Evolutionary conservation across 129 eudicot species (phyloP), one percentile per base, ranked within the genome.

Genomic region (Deinandra increscens): DNA sequence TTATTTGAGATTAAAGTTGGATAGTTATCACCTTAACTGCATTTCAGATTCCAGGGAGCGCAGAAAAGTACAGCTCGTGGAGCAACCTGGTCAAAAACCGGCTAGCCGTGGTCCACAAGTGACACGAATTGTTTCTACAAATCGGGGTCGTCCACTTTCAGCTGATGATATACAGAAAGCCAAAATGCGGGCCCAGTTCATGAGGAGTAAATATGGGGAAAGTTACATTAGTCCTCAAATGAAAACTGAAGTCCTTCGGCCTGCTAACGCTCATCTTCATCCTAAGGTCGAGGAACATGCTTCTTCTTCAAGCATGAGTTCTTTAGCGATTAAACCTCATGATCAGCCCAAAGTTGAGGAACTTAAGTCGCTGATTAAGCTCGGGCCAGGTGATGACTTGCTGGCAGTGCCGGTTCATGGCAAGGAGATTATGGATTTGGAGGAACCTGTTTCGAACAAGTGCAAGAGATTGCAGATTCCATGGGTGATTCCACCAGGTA

Each of bases 101-200:
- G 72, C 84, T 62, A 80, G 71, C 33, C 89, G 91, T 61, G 78
- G 81, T 50, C 76, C 83, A 44, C 90, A 72, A 81, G 87, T 75
- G 64, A 48, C 86, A 29, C 80, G 85, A 82, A 64, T 88, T 45
- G 66, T 75, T 39, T 43, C 75, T 66, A 69, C 89, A 68, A 74
- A 78, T 64, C 96, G 87, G 74, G 84, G 88, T 41, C 99, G 99
- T 22, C 99, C 99, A 63, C 89, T 94, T 44, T 90, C 99, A 13
- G 96, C 99, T 17, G 99, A 94, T 75, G 99, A 94, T 56, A 90
- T 94, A 65, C 99, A 90, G 49, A 94, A 94, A 69, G 96, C 99
- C 36, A 94, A 89, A 78, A 44, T 87, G 86, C 97, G 99, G 60
- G 97, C 97, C 33, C 97, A 94, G 14, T 85, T 79, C 69, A 81